phyloP scores from a whole-genome alignment of 257 asterid genomes.

The Plantago ovata region DNA sequence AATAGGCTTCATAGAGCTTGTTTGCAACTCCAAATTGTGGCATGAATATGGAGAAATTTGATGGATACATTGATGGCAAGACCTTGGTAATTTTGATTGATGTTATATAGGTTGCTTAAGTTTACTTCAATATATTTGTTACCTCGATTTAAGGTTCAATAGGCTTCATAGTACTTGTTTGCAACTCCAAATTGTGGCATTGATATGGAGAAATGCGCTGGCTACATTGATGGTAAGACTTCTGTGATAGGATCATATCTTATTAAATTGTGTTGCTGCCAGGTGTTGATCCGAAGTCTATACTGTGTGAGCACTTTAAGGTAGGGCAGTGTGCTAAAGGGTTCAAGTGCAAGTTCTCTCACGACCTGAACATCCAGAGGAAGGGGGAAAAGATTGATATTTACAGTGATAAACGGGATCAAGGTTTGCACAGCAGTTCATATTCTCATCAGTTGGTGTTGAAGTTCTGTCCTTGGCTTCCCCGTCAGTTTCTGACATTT shows the following conservation, averaged over 20 bases:
- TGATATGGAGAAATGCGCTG: too few species aligned
- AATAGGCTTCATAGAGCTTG: too few species aligned
- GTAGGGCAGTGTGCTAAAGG: slow-evolving; percentile 61
- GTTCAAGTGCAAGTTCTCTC: slow-evolving; percentile 94
- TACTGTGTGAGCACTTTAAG: slow-evolving; percentile 55
- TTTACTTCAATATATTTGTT: too few species aligned
- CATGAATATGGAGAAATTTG: too few species aligned
- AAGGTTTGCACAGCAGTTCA: slow-evolving; percentile 30
- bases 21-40: too few species aligned
- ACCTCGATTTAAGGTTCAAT: too few species aligned
- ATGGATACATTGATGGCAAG: background rate
- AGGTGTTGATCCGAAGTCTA: slow-evolving; percentile 71
- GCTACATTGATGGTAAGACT: too few species aligned
- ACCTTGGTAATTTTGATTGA: background rate
- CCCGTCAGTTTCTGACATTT: slow-evolving; percentile 9
- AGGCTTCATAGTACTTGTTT: too few species aligned
- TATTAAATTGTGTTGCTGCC: background rate
- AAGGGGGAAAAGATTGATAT: slow-evolving; percentile 94
- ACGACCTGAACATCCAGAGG: slow-evolving; percentile 90
- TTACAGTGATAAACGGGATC: slow-evolving; percentile 70
- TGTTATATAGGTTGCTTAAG: background rate
- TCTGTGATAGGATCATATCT: too few species aligned
- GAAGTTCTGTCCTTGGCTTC: background rate
- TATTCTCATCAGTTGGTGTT: background rate
- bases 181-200: too few species aligned